Evolutionary conservation across 257 asterid genomes (phyloP), one percentile per base, ranked within the genome.

Genomic region (Primulina eburnea): DNA sequence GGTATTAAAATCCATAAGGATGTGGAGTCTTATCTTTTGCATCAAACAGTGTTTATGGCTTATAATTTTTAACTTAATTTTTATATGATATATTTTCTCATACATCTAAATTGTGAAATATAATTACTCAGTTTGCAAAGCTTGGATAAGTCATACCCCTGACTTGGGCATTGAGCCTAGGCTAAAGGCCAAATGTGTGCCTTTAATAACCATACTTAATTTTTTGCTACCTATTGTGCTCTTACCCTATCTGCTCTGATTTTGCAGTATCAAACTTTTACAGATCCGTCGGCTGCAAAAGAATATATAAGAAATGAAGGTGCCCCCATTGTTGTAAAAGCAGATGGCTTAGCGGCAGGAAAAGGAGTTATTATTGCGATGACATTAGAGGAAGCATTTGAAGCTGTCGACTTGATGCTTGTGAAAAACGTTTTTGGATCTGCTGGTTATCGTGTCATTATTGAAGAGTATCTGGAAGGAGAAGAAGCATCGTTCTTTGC

Each of bases 401-500:
- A 88, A 77, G 98, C 98, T 35, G 86, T 90, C 52, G 98, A 92
- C 77, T 82, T 90, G 0, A 92, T 92, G 96, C 97, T 92, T n/a
- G 92, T 92, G 55, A 74, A 82, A 38, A 86, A 87, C 17, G 88
- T 62, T 40, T 90, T 92, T 60, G 98, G 98, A 33, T 82, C 90
- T 32, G 96, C 97, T 17, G 98, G 97, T 62, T 71, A 85, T 71
- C 82, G 88, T 71, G 89, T 90, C 21, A 74, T 92, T 59, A 61
- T 92, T 18, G 98, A 92, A 85, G 98, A 92, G 73, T 92, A 60
- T 81, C 64, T 92, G 43, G 97, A 92, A 81, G 98, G 98, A 64
- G 98, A 92, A 68, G 98, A 92, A 82, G 98, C 88, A 10, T 92
- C 98, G 0, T 92, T 90, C 76, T 92, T 92, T 71, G 98, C 98